Evolutionary conservation across 331 rosid species (phyloP), one percentile per base, ranked within the genome.

Genomic region (Pyracantha coccinea): DNA sequence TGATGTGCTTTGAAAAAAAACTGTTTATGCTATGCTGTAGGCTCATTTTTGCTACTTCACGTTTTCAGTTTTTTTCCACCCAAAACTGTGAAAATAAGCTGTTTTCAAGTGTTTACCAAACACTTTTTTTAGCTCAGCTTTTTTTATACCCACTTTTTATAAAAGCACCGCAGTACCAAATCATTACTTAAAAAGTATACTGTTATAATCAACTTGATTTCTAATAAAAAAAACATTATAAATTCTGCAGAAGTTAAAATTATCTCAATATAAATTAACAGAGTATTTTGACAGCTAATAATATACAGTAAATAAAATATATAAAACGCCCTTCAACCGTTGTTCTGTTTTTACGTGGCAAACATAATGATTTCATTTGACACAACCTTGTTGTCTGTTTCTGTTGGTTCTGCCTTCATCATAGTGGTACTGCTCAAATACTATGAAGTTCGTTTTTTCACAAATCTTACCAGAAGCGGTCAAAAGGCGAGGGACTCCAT

Each of bases 391-490:
- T 47, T 66, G 58, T 50, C 50, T 76, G n/a, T 29, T 25, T n/a
- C 27, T 71, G 71, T 72, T 67, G 78, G 55, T 32, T 67, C 14
- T 27, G 66, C 28, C 19, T 44, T 58, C 38, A 2, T 38, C 45
- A 38, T 10, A 3, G 45, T 38, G 10, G 1, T 38, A 38, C 45
- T 38, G 2, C 45, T 38, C 45, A 38, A 38, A 2, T 38, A 38
- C 4, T 47, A 15, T 0, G 3, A 5, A 63, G 4, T 12, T 14
- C 7, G 12, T 32, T 16, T 19, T 63, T 44, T 50, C 4, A 29
- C 47, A 4, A 21, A 16, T 15, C 58, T 27, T 27, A 10, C n/a
- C 12, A 2, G 8, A 28, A 66, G 17, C 17, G 1, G 68, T 29
- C 57, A 54, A 72, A 20, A 28, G 57, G 25, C 19, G n/a, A 59